These are phyloP conservation scores for Delitschia confertaspora DNA, from an alignment of 495 filamentous ascomycete species.

Conservation along the genomic window DNA sequence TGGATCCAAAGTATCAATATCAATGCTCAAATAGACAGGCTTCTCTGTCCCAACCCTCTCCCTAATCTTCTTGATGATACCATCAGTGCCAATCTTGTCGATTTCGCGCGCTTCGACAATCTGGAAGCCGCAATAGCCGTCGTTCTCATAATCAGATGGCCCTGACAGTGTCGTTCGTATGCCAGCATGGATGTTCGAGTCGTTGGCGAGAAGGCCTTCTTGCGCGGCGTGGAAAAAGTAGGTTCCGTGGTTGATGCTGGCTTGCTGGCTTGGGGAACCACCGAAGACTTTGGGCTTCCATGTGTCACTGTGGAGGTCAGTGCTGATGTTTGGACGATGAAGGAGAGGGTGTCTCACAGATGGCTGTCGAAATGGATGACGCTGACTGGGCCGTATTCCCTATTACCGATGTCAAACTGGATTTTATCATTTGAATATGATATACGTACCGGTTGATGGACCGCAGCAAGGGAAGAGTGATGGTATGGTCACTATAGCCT, in stretches of 20 bases:
- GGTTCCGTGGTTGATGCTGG: conserved; percentile 77
- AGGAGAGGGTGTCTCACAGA: conserved; percentile 30
- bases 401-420: not conserved
- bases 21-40: conserved; percentile 75
- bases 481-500: conserved; percentile 47
- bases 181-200: conserved; percentile 78
- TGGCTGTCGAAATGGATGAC: conserved; percentile 41
- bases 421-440: not conserved
- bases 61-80: conserved; percentile 66
- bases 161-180: conserved; percentile 70
- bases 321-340: not conserved
- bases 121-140: conserved; percentile 73
- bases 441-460: conserved; percentile 32
- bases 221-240: conserved; percentile 62
- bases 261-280: conserved; percentile 52
- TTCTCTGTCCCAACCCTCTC: conserved; percentile 62
- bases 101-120: conserved; percentile 76
- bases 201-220: conserved; percentile 69
- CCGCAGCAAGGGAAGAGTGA: conserved; percentile 51
- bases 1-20: conserved; percentile 83
- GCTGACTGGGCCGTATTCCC: conserved; percentile 37
- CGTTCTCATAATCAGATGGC: conserved; percentile 68
- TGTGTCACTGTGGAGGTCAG: conserved; percentile 40
- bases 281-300: conserved; percentile 61
- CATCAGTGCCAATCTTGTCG: conserved; percentile 61